Evolutionary conservation across 805 yeast species (phyloP).

Genomic region (Myxozyma lipomycoides): DNA sequence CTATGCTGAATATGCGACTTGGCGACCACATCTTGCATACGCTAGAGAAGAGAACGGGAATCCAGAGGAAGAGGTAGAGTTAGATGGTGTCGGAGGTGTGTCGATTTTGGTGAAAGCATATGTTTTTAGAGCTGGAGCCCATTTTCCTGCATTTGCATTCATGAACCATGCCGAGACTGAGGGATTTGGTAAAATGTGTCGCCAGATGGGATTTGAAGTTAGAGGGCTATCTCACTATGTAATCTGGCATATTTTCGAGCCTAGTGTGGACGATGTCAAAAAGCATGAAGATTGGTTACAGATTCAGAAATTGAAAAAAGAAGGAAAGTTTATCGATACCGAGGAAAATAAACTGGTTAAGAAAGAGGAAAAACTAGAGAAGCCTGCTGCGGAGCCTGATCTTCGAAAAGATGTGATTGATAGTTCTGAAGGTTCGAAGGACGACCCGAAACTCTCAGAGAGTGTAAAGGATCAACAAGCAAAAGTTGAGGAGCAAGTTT

Average conservation of each 20-base stretch:
- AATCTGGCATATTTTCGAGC: slow-evolving; percentile 67
- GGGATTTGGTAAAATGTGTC: slow-evolving; percentile 76
- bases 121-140: slow-evolving; percentile 83
- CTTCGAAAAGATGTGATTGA: background rate
- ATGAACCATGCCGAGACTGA: slow-evolving; percentile 97
- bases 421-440: background rate
- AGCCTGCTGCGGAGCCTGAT: slow-evolving; percentile 60
- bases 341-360: background rate
- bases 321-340: slow-evolving; percentile 32
- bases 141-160: slow-evolving; percentile 95
- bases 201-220: slow-evolving; percentile 70
- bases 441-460: background rate
- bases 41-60: slow-evolving; percentile 40
- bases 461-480: background rate
- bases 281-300: background rate
- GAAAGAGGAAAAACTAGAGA: slow-evolving; percentile 51
- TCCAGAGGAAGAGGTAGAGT: slow-evolving; percentile 85
- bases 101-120: slow-evolving; percentile 82
- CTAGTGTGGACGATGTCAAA: slow-evolving; percentile 18
- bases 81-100: slow-evolving; percentile 98
- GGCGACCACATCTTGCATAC: slow-evolving; percentile 27
- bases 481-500: background rate
- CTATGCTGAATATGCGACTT: slow-evolving; percentile 26
- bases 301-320: slow-evolving; percentile 8
- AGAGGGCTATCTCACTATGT: slow-evolving; percentile 90